Conservation (phyloP, 2,329 filamentous ascomycete species). For the Talaromyces sp. region DNA sequence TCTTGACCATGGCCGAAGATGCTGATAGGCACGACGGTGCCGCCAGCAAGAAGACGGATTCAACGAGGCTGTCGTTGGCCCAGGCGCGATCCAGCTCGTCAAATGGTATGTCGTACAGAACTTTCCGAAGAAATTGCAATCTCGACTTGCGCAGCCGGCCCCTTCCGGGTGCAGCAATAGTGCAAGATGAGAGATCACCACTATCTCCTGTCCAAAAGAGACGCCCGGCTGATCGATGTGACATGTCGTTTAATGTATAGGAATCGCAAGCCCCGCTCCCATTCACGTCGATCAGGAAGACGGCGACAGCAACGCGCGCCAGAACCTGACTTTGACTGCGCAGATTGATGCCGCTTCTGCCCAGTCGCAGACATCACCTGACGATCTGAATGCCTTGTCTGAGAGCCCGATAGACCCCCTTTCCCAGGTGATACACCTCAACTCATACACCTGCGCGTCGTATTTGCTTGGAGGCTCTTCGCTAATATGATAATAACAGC, state of each 20-base stretch:
- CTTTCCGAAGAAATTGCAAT: conserved; percentile 7
- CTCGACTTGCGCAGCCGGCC: neutral
- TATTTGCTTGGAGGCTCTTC: neutral
- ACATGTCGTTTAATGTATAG: neutral
- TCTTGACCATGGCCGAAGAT: conserved; percentile 20
- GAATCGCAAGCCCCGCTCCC: neutral
- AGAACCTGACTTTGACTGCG: conserved; percentile 10
- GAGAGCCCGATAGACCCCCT: conserved; percentile 58
- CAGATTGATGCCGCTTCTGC: conserved; percentile 21
- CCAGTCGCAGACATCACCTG: conserved; percentile 17
- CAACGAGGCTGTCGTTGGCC: conserved; percentile 17
- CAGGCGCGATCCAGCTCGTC: neutral
- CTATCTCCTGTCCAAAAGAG: neutral
- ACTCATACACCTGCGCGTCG: conserved; percentile 5
- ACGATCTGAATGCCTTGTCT: conserved; percentile 21
- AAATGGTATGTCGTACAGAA: conserved; percentile 4
- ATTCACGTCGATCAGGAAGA: neutral
- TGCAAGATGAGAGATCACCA: neutral
- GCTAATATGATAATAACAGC: conserved; percentile 31
- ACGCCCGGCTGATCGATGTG: conserved; percentile 1
- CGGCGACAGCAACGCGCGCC: conserved; percentile 5
- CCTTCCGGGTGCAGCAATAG: conserved; percentile 1
- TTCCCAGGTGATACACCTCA: conserved; percentile 51
- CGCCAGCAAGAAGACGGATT: conserved; percentile 18
- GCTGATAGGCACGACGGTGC: conserved; percentile 10